These are phyloP conservation scores for Alternaria alternata DNA, from an alignment of 2,329 filamentous ascomycete genomes.

Conservation along the genomic window DNA sequence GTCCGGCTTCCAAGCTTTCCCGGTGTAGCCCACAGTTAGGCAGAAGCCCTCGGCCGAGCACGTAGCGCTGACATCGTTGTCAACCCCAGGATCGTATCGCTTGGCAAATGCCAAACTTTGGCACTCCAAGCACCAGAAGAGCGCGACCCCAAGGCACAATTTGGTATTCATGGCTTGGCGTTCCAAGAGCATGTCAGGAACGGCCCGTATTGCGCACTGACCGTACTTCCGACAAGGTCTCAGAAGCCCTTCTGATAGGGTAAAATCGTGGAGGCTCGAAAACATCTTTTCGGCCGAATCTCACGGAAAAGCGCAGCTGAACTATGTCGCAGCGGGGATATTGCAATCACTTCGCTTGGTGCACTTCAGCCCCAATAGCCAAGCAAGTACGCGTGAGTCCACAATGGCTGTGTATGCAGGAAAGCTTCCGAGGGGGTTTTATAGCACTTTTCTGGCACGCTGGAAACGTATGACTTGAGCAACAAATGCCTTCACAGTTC, in stretches of 20 bases:
- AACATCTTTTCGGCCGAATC: background rate
- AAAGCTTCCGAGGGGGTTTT: background rate
- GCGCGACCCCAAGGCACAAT: background rate
- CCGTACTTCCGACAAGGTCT: background rate
- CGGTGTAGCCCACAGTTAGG: constrained; percentile 8
- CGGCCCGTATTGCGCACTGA: background rate
- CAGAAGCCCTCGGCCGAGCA: background rate
- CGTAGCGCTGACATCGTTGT: background rate
- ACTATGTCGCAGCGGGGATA: background rate
- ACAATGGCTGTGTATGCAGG: background rate
- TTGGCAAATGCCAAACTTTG: background rate
- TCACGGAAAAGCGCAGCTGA: background rate
- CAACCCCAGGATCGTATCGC: background rate
- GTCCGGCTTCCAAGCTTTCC: background rate
- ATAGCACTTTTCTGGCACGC: background rate
- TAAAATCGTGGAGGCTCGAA: background rate
- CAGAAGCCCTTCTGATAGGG: background rate
- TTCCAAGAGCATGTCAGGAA: background rate
- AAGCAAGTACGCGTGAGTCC: background rate
- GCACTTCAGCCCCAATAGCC: background rate
- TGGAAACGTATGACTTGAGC: background rate
- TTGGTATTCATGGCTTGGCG: background rate
- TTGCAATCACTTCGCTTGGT: background rate
- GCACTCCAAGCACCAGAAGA: background rate
- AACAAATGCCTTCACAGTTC: background rate